Evolutionary conservation across 1,284 basidiomycete species (phyloP).

Genomic region (Papiliotrema laurentii): DNA sequence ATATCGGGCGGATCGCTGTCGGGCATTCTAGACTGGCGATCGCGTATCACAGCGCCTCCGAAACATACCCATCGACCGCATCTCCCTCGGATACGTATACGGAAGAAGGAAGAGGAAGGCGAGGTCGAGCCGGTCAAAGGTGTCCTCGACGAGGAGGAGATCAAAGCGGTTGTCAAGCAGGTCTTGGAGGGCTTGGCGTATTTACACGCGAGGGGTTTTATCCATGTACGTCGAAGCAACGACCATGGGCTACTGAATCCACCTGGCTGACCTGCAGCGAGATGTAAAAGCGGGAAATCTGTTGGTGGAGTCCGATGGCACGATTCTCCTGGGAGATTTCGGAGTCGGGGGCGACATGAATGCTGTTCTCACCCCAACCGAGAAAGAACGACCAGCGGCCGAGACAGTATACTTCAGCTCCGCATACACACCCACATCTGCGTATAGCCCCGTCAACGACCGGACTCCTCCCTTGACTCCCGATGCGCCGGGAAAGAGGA

Average conservation of each 20-base stretch:
- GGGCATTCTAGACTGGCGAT: constrained; percentile 38
- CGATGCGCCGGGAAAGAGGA: constrained; percentile 59
- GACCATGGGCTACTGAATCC: neutral
- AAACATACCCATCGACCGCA: neutral
- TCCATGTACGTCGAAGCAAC: constrained; percentile 56
- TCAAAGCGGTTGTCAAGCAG: constrained; percentile 60
- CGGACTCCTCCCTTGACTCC: no score
- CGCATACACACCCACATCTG: no score
- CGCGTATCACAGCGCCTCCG: constrained; percentile 4
- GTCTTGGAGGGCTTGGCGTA: constrained; percentile 78
- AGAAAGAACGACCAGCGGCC: constrained; percentile 10
- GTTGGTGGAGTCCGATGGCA: constrained; percentile 71
- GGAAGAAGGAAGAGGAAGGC: constrained; percentile 2
- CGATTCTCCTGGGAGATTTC: constrained; percentile 87
- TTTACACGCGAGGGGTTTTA: constrained; percentile 82
- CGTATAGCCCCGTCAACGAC: no score
- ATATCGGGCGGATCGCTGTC: constrained; percentile 37
- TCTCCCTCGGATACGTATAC: neutral
- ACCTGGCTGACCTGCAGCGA: constrained; percentile 21
- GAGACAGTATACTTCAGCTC: no score
- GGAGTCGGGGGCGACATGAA: constrained; percentile 59
- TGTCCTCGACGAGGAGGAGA: constrained; percentile 38
- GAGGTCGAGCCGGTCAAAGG: neutral
- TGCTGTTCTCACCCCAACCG: constrained; percentile 14
- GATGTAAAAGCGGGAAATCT: constrained; percentile 72